phyloP scores from a whole-genome alignment of 371 early-diverging fungal genomes.

The Mortierella sp. region DNA sequence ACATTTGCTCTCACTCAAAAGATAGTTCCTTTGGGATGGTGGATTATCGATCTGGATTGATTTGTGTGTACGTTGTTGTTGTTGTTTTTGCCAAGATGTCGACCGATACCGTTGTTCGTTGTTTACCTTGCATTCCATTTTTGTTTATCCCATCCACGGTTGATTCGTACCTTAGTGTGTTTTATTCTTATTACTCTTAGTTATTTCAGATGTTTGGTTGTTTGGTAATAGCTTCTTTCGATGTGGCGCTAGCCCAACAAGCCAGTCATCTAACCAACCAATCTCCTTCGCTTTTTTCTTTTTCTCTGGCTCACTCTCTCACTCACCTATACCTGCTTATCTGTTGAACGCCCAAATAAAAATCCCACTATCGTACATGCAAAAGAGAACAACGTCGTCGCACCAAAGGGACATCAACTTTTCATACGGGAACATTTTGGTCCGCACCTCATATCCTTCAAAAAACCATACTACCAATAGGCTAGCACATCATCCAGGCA shows the following conservation, averaged over 20 bases:
- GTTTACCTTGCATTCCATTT: no score
- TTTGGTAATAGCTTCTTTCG: neutral
- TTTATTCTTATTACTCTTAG: no score
- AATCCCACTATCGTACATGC: neutral
- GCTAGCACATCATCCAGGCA: neutral
- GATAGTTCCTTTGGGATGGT: no score
- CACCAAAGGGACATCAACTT: neutral
- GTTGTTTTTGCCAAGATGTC: no score
- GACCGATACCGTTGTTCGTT: no score
- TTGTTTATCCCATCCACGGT: no score
- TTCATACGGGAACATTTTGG: neutral
- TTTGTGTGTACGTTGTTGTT: no score
- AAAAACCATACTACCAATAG: neutral
- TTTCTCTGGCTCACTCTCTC: neutral
- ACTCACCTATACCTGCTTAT: neutral
- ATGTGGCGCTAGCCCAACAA: neutral
- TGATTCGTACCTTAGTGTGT: no score
- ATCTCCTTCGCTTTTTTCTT: neutral
- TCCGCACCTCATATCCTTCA: neutral
- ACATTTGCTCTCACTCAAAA: no score
- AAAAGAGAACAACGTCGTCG: neutral
- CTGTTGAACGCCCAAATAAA: neutral
- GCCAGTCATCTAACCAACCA: neutral
- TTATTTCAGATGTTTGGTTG: neutral
- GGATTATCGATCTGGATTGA: no score